Evolutionary conservation across 2,329 filamentous ascomycete genomes (phyloP).

Genomic region (Ceratocystis albifundus): DNA sequence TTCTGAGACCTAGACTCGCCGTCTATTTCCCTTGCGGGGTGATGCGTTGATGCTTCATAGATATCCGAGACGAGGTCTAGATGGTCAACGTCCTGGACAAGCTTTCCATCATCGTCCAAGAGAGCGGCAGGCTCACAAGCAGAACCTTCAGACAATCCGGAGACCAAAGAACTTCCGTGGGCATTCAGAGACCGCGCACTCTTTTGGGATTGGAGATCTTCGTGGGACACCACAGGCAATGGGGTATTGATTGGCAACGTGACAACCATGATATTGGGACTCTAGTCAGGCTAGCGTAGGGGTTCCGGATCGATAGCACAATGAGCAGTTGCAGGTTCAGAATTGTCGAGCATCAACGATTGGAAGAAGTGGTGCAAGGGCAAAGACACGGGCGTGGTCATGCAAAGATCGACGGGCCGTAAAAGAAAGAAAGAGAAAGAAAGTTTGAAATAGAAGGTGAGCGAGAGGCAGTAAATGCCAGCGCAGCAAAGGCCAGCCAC

Average conservation of each 20-base stretch:
- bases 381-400: background rate
- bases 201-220: slow-evolving; percentile 5
- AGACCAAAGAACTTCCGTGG: background rate
- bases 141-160: background rate
- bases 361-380: background rate
- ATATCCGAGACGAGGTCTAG: background rate
- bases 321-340: background rate
- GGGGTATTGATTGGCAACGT: slow-evolving; percentile 2
- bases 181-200: background rate
- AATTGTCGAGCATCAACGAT: background rate
- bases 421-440: background rate
- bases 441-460: background rate
- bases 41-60: background rate
- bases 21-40: background rate
- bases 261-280: background rate
- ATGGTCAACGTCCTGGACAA: background rate
- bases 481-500: background rate
- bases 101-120: background rate
- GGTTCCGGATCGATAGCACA: background rate
- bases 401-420: background rate
- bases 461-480: background rate
- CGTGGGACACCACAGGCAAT: slow-evolving; percentile 1
- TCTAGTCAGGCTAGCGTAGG: background rate
- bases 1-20: background rate
- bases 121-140: background rate